A percentile compares a stretch with the other conserved stretches of the same genome.
phyloP scores from a whole-genome alignment of 2,329 filamentous ascomycete genomes.

The Aphanocladium album region DNA sequence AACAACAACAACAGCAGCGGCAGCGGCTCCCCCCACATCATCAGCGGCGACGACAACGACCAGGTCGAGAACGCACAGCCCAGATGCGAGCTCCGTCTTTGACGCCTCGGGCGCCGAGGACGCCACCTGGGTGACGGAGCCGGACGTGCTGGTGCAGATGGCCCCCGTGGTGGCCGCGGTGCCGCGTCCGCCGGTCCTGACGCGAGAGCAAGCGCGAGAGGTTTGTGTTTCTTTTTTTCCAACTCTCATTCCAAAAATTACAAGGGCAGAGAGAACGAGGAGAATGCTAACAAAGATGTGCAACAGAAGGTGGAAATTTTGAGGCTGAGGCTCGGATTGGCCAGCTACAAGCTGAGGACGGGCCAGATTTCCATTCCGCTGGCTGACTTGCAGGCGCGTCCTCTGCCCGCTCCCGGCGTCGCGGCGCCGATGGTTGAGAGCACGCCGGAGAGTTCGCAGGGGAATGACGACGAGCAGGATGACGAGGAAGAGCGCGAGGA shows the following conservation, averaged over 20 bases:
- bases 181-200: slow-evolving; percentile 27
- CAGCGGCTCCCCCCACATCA: too few relatives aligned
- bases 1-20: too few relatives aligned
- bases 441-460: slow-evolving; percentile 14
- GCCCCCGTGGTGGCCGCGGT: slow-evolving; percentile 1
- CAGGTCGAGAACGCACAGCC: slow-evolving; percentile 30
- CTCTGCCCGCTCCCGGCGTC: slow-evolving; percentile 22
- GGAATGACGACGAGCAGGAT: slow-evolving; percentile 12
- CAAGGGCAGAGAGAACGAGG: too few relatives aligned
- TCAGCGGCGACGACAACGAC: too few relatives aligned
- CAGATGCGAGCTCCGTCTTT: slow-evolving; percentile 45
- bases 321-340: slow-evolving; percentile 63
- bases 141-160: slow-evolving; percentile 8
- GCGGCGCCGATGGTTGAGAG: slow-evolving; percentile 12
- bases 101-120: slow-evolving; percentile 40
- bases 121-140: slow-evolving; percentile 47
- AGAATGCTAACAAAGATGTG: slow-evolving; percentile 15
- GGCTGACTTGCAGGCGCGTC: slow-evolving; percentile 46
- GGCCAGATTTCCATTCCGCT: slow-evolving; percentile 65
- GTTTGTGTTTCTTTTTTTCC: too few relatives aligned
- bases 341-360: slow-evolving; percentile 70
- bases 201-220: slow-evolving; percentile 49
- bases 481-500: slow-evolving; percentile 23
- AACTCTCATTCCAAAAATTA: too few relatives aligned
- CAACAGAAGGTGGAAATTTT: slow-evolving; percentile 59